A percentile compares a stretch with the other conserved stretches of the same genome.
Evolutionary conservation across 257 asterid genomes (phyloP).

Genomic region (Rehmannia glutinosa): DNA sequence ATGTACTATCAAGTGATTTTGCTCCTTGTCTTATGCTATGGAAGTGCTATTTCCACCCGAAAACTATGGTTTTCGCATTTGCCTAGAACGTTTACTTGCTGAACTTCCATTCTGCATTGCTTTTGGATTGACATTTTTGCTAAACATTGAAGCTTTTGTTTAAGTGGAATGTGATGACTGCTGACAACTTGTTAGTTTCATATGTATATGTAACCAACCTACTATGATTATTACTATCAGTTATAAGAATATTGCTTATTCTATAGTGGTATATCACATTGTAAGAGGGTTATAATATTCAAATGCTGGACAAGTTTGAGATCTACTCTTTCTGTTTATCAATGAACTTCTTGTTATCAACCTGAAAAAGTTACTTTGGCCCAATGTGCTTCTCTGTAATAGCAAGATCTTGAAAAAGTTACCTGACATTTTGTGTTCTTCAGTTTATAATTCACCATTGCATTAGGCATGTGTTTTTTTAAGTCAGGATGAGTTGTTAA

Average conservation of each 20-base stretch:
- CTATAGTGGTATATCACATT: not conserved
- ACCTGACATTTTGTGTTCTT: not conserved
- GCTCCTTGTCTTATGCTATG: not conserved
- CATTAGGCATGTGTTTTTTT: not conserved
- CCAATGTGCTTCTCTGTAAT: not conserved
- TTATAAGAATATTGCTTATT: not conserved
- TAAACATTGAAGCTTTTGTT: not conserved
- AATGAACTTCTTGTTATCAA: not conserved
- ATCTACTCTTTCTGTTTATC: too few species aligned
- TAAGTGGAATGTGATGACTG: not conserved
- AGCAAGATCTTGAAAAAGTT: not conserved
- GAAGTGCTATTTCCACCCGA: not conserved
- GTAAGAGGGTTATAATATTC: not conserved
- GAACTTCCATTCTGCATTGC: not conserved
- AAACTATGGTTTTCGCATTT: not conserved
- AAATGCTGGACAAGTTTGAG: not conserved
- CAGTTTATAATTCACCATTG: not conserved
- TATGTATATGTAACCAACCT: not conserved
- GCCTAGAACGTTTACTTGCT: not conserved
- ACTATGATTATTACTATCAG: not conserved
- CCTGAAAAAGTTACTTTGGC: not conserved
- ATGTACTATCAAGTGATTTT: not conserved
- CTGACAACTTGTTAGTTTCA: not conserved
- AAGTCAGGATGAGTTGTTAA: not conserved
- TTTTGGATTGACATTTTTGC: not conserved